phyloP scores from a whole-genome alignment of 176 grass and related monocot species.

The Raddia distichophylla region DNA sequence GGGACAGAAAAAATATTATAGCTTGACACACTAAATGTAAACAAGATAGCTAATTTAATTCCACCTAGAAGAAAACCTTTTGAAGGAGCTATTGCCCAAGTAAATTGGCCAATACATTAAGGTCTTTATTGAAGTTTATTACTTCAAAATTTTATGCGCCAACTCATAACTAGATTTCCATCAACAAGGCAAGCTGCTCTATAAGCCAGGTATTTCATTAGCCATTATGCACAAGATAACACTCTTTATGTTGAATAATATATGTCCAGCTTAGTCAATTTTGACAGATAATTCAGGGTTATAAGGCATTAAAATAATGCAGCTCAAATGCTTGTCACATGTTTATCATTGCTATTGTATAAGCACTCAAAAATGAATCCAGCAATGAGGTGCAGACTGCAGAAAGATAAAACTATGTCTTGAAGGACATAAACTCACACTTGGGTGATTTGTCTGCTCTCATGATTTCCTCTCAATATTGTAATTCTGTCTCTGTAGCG shows the following conservation, averaged over 20 bases:
- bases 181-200: neutral
- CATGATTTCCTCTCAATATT: conserved; percentile 96
- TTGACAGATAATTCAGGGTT: neutral
- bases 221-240: neutral
- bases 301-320: neutral
- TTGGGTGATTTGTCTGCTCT: conserved; percentile 98
- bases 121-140: neutral
- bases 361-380: neutral
- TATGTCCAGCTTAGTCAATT: conserved; percentile 12
- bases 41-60: neutral
- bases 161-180: conserved; percentile 3
- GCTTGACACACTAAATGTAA: neutral
- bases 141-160: neutral
- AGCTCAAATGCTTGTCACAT: neutral
- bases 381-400: neutral
- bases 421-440: conserved; percentile 64
- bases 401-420: neutral
- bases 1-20: neutral
- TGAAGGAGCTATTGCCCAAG: neutral
- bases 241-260: conserved; percentile 1
- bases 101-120: conserved; percentile 9
- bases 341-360: neutral
- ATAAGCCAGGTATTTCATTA: neutral
- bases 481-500: conserved; percentile 97
- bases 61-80: conserved; percentile 9